Evolutionary conservation across 805 yeast species (phyloP).

Genomic region (Starmerella kuoi): DNA sequence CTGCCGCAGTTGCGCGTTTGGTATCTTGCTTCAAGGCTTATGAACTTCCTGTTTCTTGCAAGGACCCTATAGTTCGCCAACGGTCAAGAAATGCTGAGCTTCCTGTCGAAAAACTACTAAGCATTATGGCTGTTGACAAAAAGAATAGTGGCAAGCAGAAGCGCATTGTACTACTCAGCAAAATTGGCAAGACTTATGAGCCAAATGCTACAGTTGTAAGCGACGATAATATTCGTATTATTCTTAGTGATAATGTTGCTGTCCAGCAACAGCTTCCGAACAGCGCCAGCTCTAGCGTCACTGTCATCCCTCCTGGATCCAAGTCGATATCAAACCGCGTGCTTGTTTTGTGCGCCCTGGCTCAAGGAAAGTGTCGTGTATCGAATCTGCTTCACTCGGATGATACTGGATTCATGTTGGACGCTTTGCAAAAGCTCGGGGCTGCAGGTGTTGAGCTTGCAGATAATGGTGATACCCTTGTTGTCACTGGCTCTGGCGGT

Average conservation of each 20-base stretch:
- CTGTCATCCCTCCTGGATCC: constrained; percentile 85
- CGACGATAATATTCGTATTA: constrained; percentile 68
- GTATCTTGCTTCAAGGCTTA: constrained; percentile 73
- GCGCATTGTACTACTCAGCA: constrained; percentile 69
- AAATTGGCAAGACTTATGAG: constrained; percentile 83
- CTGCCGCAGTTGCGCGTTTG: constrained; percentile 87
- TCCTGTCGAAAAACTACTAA: constrained; percentile 61
- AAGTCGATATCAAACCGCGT: constrained; percentile 96
- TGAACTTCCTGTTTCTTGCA: constrained; percentile 67
- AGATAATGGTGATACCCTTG: constrained; percentile 78
- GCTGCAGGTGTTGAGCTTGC: constrained; percentile 78
- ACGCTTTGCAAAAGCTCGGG: constrained; percentile 63
- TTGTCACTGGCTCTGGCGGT: constrained; percentile 75
- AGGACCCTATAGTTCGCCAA: constrained; percentile 59
- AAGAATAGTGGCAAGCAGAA: constrained; percentile 89
- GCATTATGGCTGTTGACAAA: constrained; percentile 90
- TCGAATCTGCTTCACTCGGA: constrained; percentile 87
- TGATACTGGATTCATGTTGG: constrained; percentile 89
- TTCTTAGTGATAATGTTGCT: constrained; percentile 66
- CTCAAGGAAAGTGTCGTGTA: constrained; percentile 70
- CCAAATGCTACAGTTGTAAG: constrained; percentile 72
- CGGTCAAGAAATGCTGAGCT: constrained; percentile 58
- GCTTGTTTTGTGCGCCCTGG: constrained; percentile 80
- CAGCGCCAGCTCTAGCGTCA: constrained; percentile 28
- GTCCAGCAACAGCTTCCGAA: constrained; percentile 36